These are phyloP conservation scores for Leccinum arenicola DNA, from an alignment of 768 basidiomycete species.

Conservation along the genomic window DNA sequence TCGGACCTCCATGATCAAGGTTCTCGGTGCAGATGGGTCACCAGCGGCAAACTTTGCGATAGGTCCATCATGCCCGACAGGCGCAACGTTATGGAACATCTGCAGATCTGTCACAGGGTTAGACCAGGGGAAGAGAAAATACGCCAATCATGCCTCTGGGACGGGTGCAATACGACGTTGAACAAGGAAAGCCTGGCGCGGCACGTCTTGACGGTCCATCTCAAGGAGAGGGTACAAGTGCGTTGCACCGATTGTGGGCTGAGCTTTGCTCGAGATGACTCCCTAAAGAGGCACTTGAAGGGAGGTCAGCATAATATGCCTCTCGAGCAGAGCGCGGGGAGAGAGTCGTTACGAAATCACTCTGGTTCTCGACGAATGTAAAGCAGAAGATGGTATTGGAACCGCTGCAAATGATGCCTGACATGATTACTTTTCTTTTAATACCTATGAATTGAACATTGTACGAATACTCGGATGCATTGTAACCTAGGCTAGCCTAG, in stretches of 20 bases:
- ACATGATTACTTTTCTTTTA: background rate
- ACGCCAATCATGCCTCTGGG: conserved; percentile 19
- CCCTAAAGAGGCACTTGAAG: conserved; percentile 25
- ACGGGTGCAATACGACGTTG: conserved; percentile 13
- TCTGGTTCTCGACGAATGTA: background rate
- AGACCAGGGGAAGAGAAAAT: conserved; percentile 17
- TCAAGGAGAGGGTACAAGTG: conserved; percentile 9
- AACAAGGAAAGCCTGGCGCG: conserved; percentile 31
- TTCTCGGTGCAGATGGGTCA: conserved; percentile 16
- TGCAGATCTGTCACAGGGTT: conserved; percentile 14
- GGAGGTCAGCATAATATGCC: conserved; percentile 11
- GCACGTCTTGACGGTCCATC: conserved; percentile 27
- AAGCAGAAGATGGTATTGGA: background rate
- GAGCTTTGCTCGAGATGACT: conserved; percentile 29
- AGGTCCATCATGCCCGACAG: conserved; percentile 2
- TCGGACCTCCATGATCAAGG: background rate
- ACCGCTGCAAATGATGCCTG: background rate
- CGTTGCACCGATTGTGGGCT: conserved; percentile 16
- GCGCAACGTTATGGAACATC: conserved; percentile 16
- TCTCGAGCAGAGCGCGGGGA: background rate
- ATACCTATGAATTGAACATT: background rate
- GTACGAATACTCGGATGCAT: background rate
- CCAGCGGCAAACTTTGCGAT: conserved; percentile 6
- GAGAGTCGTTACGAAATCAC: background rate
- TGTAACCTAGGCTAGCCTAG: background rate